Conservation (phyloP, 306 rosid species). For the Castanospermum australe region DNA sequence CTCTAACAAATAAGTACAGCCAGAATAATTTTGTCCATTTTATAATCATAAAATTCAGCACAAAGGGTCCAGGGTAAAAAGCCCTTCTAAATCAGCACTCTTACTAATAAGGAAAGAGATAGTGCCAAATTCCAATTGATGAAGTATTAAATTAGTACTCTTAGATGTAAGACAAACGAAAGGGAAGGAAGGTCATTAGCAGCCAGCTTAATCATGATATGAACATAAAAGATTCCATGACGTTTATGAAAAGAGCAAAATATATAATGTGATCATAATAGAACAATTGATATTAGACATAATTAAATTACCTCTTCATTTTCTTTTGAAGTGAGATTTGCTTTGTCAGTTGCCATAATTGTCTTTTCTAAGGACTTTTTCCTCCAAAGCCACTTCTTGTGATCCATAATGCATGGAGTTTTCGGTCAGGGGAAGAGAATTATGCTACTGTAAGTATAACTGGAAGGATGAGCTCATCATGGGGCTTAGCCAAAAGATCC, state of each 20-base stretch:
- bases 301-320: slow-evolving; percentile 61
- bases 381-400: slow-evolving; percentile 80
- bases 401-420: slow-evolving; percentile 60
- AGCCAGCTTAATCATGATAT: slow-evolving; percentile 5
- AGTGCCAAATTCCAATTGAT: slow-evolving; percentile 3
- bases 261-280: slow-evolving; percentile 2
- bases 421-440: not conserved
- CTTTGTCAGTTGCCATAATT: slow-evolving; percentile 40
- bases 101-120: slow-evolving; percentile 4
- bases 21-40: not conserved
- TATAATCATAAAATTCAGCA: slow-evolving; percentile 15
- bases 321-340: slow-evolving; percentile 38
- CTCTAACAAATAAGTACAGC: not conserved
- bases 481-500: not conserved
- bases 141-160: not conserved
- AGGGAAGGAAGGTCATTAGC: not conserved
- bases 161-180: not conserved
- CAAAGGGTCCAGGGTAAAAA: not conserved
- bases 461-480: not conserved
- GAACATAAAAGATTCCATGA: not conserved
- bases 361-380: slow-evolving; percentile 77
- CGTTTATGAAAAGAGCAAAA: not conserved
- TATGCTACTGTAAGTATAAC: not conserved
- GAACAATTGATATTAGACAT: not conserved
- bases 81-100: not conserved